Evolutionary conservation across 192 early-diverging fungal genomes (phyloP).

Genomic region (Coemansia sp.): DNA sequence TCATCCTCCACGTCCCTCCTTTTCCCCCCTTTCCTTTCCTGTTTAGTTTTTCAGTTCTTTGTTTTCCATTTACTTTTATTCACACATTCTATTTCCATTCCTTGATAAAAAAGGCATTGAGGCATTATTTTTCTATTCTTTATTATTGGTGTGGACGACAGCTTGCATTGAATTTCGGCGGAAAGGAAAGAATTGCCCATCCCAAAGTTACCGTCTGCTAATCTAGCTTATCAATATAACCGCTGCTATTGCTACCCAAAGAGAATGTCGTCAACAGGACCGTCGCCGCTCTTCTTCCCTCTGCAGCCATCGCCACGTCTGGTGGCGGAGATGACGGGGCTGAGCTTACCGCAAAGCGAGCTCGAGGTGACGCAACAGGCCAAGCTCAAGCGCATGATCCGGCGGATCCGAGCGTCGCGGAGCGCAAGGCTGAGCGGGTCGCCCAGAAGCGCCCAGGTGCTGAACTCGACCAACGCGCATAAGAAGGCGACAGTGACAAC

Average conservation of each 20-base stretch:
- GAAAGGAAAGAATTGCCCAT: too few relatives aligned
- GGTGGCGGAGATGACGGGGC: conserved; percentile 50
- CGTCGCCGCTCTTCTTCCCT: conserved; percentile 41
- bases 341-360: conserved; percentile 39
- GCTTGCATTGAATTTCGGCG: too few relatives aligned
- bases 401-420: conserved; percentile 33
- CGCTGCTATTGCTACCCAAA: neutral
- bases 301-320: conserved; percentile 39
- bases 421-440: conserved; percentile 8
- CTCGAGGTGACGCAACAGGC: conserved; percentile 45
- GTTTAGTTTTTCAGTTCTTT: too few relatives aligned
- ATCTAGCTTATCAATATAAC: neutral
- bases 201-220: too few relatives aligned
- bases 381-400: conserved; percentile 48
- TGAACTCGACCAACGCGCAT: neutral
- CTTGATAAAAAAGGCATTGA: too few relatives aligned
- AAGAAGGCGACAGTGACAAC: neutral
- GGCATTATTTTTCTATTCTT: neutral
- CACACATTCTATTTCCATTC: too few relatives aligned
- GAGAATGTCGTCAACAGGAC: conserved; percentile 25
- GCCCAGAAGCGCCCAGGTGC: conserved; percentile 5
- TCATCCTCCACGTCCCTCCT: too few relatives aligned
- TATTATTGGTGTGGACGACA: neutral
- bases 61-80: too few relatives aligned
- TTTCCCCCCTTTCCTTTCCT: too few relatives aligned